These are phyloP conservation scores for Phytophthora sojae DNA, from an alignment of 352 stramenopile species.

Conservation along the genomic window DNA sequence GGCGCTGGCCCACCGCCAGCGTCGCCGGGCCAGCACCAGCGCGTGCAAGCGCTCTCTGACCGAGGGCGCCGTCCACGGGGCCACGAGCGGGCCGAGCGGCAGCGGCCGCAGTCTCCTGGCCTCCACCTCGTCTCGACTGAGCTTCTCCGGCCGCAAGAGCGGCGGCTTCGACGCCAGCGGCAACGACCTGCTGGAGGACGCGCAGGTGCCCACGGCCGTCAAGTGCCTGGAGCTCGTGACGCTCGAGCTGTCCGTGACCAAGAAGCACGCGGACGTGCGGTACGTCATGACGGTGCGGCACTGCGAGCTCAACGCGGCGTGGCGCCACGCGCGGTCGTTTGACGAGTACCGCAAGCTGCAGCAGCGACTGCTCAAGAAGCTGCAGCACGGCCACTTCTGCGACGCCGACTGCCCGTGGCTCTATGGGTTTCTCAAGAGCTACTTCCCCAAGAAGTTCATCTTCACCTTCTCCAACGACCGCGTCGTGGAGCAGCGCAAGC, in stretches of 20 bases:
- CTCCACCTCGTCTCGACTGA: slow-evolving; percentile 5
- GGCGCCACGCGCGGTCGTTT: slow-evolving; percentile 63
- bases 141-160: slow-evolving; percentile 36
- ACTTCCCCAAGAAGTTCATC: slow-evolving; percentile 76
- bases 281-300: slow-evolving; percentile 71
- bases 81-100: slow-evolving; percentile 18
- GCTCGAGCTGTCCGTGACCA: slow-evolving; percentile 53
- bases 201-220: slow-evolving; percentile 48
- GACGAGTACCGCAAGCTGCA: slow-evolving; percentile 81
- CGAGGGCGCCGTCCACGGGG: slow-evolving; percentile 10
- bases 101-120: slow-evolving; percentile 11
- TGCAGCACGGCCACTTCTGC: slow-evolving; percentile 82
- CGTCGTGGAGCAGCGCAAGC: slow-evolving; percentile 53
- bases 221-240: slow-evolving; percentile 64
- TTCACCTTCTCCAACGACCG: slow-evolving; percentile 58
- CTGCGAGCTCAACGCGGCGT: slow-evolving; percentile 40
- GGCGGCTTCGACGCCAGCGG: slow-evolving; percentile 27
- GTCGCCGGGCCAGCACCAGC: slow-evolving; percentile 32
- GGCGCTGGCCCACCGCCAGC: slow-evolving; percentile 31
- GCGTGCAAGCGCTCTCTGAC: slow-evolving; percentile 38
- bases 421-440: slow-evolving; percentile 78
- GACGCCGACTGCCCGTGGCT: slow-evolving; percentile 75
- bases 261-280: slow-evolving; percentile 60
- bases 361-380: slow-evolving; percentile 64
- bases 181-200: slow-evolving; percentile 31